Conservation (phyloP, 192 early-diverging fungal genomes). For the Coemansia erecta region DNA sequence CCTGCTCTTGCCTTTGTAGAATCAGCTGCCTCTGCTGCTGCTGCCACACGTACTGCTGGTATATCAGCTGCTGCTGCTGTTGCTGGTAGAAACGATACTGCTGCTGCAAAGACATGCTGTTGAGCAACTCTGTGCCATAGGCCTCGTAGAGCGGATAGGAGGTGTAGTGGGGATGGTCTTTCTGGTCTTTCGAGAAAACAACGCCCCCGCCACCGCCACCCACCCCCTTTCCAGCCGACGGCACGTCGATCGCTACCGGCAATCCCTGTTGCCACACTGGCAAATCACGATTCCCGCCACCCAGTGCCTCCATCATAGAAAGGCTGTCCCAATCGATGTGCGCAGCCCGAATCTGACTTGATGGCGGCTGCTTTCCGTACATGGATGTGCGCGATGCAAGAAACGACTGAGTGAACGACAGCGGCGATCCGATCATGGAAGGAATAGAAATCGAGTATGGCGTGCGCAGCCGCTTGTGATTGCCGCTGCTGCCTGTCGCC, state of each 20-base stretch:
- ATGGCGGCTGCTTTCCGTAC: slow-evolving; percentile 47
- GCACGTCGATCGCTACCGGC: slow-evolving; percentile 22
- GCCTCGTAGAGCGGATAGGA: no score
- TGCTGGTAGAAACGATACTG: slow-evolving; percentile 10
- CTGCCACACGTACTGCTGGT: slow-evolving; percentile 10
- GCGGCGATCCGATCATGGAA: slow-evolving; percentile 47
- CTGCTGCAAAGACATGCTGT: slow-evolving; percentile 15
- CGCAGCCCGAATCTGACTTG: slow-evolving; percentile 51
- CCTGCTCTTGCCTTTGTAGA: background rate
- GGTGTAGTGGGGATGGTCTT: no score
- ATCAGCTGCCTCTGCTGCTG: slow-evolving; percentile 17
- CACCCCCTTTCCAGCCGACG: background rate
- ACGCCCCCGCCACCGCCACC: no score
- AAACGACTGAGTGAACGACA: slow-evolving; percentile 51
- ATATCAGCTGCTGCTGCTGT: slow-evolving; percentile 8
- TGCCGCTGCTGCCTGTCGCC: slow-evolving; percentile 6
- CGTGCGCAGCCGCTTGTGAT: slow-evolving; percentile 32
- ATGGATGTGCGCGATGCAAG: slow-evolving; percentile 49
- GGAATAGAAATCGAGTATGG: slow-evolving; percentile 50
- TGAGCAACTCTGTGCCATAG: background rate
- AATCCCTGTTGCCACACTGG: slow-evolving; percentile 15
- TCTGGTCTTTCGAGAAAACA: no score
- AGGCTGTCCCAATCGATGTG: slow-evolving; percentile 53
- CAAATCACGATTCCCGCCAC: slow-evolving; percentile 1
- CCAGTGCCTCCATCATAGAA: slow-evolving; percentile 43